phyloP scores from a whole-genome alignment of 2,329 filamentous ascomycete genomes.

The Mollisia scopiformis region DNA sequence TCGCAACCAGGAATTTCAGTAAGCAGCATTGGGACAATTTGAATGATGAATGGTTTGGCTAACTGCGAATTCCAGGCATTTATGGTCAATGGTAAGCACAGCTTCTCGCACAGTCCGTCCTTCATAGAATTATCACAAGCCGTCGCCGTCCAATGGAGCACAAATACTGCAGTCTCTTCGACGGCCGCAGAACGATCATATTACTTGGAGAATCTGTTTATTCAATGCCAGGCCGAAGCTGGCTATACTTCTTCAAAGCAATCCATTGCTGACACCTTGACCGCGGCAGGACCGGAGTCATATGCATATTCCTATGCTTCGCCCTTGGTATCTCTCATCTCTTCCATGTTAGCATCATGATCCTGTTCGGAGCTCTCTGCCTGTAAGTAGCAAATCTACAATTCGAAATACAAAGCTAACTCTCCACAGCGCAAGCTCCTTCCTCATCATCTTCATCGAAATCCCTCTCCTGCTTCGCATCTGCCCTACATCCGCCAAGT shows the following conservation, averaged over 20 bases:
- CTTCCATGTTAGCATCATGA: slow-evolving; percentile 55
- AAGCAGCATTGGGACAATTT: slow-evolving; percentile 39
- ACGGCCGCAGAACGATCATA: background rate
- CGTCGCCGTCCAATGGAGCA: background rate
- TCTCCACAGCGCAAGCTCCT: slow-evolving; percentile 62
- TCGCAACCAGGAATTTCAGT: slow-evolving; percentile 76
- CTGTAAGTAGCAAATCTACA: slow-evolving; percentile 47
- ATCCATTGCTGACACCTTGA: slow-evolving; percentile 17
- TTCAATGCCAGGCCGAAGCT: background rate
- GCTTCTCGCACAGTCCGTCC: background rate
- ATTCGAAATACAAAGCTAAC: slow-evolving; percentile 10
- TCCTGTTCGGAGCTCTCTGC: slow-evolving; percentile 51
- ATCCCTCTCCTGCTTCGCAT: slow-evolving; percentile 95
- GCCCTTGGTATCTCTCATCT: slow-evolving; percentile 71
- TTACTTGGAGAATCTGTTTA: background rate
- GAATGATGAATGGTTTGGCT: slow-evolving; percentile 18
- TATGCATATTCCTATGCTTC: slow-evolving; percentile 73
- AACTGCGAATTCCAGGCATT: slow-evolving; percentile 55
- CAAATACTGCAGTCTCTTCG: background rate
- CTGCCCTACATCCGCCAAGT: slow-evolving; percentile 89
- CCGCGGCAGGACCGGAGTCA: slow-evolving; percentile 62
- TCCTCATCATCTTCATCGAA: slow-evolving; percentile 83
- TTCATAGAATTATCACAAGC: slow-evolving; percentile 1
- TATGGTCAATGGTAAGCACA: slow-evolving; percentile 73
- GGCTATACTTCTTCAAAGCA: background rate